Base-by-base conservation (phyloP, 2,329 filamentous ascomycete species). In the Diaporthe destruens region DNA sequence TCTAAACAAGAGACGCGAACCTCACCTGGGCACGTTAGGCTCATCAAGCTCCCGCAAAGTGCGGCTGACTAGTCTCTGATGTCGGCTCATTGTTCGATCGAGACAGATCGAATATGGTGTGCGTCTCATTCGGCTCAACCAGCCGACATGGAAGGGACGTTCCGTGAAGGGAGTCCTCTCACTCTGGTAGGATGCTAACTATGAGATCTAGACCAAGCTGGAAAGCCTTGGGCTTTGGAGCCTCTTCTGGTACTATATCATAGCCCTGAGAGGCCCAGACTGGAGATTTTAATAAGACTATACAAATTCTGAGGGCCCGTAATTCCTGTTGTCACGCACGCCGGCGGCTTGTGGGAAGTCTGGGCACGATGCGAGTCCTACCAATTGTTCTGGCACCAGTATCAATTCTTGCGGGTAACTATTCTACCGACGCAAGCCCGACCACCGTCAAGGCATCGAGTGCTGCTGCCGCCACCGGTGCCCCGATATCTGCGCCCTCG, bases 81-180 rank as follows among this genome's bases (percentile, higher is more conserved):
- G 32, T 44, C 16, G 12, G 56, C 57, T n/a, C 16, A 12, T 63
- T n/a, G 9, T 63, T 34, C 20, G 18, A 34, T 63, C 18, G 9
- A 44, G 25, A 23, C 44, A 65, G 34, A 5, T 16, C 16, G 11
- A 36, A 51, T 1, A 34, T 49, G 44, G 59, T 65, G 59, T 65
- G 59, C 49, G 59, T 65, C 42, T 42, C 59, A 65, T 65, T 51
- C 59, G 59, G 42, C 59, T 65, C 42, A 18, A 34, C 51, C 20
- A 65, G 59, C 42, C 59, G 25, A 34, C 9, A 25, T 39, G 59
- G 42, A 63, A n/a, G 59, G 29, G 42, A 47, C 9, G 59, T 49
- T 63, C 59, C 59, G 59, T 34, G 20, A 16, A 32, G 9, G 25
- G 20, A 23, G 29, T 25, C 18, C 42, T 32, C 42, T 29, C 29